Evolutionary conservation across 2,329 filamentous ascomycete genomes (phyloP).

Genomic region (Aspergillus sp.): DNA sequence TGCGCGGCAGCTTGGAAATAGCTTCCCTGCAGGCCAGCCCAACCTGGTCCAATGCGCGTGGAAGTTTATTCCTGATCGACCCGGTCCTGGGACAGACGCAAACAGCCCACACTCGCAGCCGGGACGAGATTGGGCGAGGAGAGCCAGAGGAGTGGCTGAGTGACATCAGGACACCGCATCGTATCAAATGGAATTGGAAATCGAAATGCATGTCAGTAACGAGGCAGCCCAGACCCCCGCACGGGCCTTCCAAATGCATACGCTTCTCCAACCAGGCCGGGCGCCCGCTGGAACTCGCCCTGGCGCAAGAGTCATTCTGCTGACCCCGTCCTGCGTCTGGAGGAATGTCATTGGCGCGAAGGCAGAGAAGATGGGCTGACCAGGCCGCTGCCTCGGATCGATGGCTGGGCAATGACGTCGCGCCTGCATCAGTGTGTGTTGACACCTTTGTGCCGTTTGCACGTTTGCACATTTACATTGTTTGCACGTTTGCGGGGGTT

Average conservation of each 20-base stretch:
- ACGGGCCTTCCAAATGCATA: background rate
- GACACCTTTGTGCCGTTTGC: background rate
- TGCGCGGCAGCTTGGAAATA: slow-evolving; percentile 7
- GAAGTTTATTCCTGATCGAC: background rate
- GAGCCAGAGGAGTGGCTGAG: background rate
- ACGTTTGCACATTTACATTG: background rate
- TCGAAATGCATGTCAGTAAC: slow-evolving; percentile 4
- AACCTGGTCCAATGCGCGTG: background rate
- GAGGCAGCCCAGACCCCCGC: slow-evolving; percentile 3
- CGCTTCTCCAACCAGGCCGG: background rate
- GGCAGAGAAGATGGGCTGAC: background rate
- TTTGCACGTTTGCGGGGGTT: background rate
- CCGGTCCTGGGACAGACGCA: background rate
- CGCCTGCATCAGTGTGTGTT: background rate
- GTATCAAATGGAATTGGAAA: slow-evolving; percentile 10
- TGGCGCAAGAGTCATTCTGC: background rate
- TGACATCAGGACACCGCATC: slow-evolving; percentile 7
- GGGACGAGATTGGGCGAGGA: slow-evolving; percentile 1
- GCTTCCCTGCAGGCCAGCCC: background rate
- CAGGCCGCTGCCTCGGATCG: background rate
- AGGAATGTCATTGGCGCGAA: background rate
- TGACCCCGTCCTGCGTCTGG: background rate
- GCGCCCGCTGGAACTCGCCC: background rate
- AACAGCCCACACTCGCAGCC: background rate
- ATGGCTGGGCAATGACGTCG: background rate